These are phyloP conservation scores for Leucosporidium yakuticum DNA, from an alignment of 768 basidiomycete species.

Conservation along the genomic window DNA sequence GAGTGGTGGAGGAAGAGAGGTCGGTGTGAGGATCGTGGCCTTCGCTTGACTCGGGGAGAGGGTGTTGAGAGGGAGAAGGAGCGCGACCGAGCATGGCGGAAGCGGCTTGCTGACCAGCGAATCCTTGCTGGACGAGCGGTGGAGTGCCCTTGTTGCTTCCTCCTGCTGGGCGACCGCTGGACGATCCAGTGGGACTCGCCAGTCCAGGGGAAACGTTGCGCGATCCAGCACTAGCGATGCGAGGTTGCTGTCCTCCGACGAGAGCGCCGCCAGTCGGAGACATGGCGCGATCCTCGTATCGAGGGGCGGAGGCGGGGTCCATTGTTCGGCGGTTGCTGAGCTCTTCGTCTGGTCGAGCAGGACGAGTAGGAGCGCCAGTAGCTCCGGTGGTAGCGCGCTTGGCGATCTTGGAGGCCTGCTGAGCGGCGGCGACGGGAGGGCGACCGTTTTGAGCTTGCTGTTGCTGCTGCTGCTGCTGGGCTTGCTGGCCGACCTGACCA, in stretches of 20 bases:
- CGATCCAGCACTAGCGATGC: neutral
- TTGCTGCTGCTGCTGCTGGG: neutral
- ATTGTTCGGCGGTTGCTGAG: slow-evolving; percentile 1
- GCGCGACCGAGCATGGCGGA: neutral
- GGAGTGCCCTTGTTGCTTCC: neutral
- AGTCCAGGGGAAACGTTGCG: neutral
- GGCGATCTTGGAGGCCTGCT: slow-evolving; percentile 21
- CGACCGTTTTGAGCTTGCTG: neutral
- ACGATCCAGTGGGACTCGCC: neutral
- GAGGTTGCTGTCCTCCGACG: neutral
- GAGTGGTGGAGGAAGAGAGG: too few species aligned
- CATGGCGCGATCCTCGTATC: slow-evolving; percentile 14
- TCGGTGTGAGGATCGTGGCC: too few species aligned
- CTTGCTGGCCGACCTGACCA: slow-evolving; percentile 11
- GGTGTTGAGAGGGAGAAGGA: neutral
- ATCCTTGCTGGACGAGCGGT: too few species aligned
- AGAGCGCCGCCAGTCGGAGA: slow-evolving; percentile 8
- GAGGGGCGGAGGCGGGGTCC: neutral
- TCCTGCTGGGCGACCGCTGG: neutral
- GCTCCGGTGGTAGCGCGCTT: slow-evolving; percentile 43
- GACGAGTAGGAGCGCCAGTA: slow-evolving; percentile 5
- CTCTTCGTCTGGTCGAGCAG: slow-evolving; percentile 11
- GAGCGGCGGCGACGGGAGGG: neutral
- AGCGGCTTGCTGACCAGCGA: too few species aligned
- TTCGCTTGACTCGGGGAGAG: neutral